Conservation (phyloP, 2,329 filamentous ascomycete genomes). For the Myriosclerotinia duriaeana region DNA sequence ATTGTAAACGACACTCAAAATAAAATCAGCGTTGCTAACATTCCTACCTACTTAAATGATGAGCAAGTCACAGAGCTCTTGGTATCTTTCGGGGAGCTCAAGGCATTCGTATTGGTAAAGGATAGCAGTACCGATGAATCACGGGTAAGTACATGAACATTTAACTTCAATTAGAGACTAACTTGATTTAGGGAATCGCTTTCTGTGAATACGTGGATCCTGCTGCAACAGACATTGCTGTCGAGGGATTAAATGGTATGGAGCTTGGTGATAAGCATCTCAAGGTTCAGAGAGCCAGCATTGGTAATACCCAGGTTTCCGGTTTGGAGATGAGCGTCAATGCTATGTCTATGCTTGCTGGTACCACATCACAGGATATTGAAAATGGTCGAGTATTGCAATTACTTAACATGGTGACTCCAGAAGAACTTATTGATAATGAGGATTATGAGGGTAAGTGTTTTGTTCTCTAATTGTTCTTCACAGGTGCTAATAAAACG, state of each 20-base stretch:
- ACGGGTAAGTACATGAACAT: conserved; percentile 60
- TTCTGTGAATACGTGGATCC: conserved; percentile 94
- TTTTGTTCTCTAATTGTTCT: not conserved
- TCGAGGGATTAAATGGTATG: conserved; percentile 91
- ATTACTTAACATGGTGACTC: conserved; percentile 96
- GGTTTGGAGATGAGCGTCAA: conserved; percentile 95
- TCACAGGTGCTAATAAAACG: conserved; percentile 41
- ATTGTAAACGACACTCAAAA: conserved; percentile 88
- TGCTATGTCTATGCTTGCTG: conserved; percentile 96
- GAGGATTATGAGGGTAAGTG: conserved; percentile 89
- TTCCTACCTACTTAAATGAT: conserved; percentile 83
- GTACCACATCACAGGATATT: conserved; percentile 75
- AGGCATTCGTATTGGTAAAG: conserved; percentile 87
- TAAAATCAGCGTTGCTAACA: conserved; percentile 91
- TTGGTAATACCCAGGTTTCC: conserved; percentile 88
- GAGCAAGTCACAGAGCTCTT: conserved; percentile 90
- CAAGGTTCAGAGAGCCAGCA: conserved; percentile 83
- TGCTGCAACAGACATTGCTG: conserved; percentile 73
- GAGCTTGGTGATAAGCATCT: conserved; percentile 84
- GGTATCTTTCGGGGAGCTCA: conserved; percentile 87
- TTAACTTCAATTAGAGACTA: conserved; percentile 34
- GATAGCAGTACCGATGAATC: conserved; percentile 84
- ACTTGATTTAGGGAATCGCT: conserved; percentile 71
- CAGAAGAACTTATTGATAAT: conserved; percentile 88
- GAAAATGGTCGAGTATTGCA: conserved; percentile 85